Evolutionary conservation across 1,284 basidiomycete species (phyloP).

Genomic region (Baeospora myosura): DNA sequence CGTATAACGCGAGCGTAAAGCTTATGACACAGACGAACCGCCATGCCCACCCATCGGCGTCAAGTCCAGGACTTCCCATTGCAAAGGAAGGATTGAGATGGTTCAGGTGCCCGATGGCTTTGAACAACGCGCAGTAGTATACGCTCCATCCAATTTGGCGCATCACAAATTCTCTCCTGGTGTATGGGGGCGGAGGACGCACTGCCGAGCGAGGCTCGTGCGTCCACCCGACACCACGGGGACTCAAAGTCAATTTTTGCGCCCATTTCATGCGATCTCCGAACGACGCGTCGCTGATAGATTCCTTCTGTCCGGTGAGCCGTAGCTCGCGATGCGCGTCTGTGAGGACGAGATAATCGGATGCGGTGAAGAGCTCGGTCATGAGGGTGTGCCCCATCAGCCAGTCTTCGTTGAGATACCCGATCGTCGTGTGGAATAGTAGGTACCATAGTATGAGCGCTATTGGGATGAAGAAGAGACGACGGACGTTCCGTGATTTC

Average conservation of each 20-base stretch:
- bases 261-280: slow-evolving; percentile 19
- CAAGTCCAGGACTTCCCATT: too few species aligned
- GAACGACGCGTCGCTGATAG: slow-evolving; percentile 15
- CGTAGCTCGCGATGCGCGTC: slow-evolving; percentile 15
- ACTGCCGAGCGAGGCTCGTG: slow-evolving; percentile 17
- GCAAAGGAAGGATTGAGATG: too few species aligned
- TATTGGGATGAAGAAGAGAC: background rate
- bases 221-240: slow-evolving; percentile 20
- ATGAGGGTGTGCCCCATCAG: slow-evolving; percentile 6
- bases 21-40: too few species aligned
- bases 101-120: too few species aligned
- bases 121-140: too few species aligned
- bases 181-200: too few species aligned
- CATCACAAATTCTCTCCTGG: too few species aligned
- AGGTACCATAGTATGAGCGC: background rate
- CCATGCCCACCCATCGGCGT: too few species aligned
- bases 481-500: background rate
- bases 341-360: slow-evolving; percentile 16
- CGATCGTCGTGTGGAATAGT: background rate
- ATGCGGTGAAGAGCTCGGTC: slow-evolving; percentile 11
- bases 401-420: background rate
- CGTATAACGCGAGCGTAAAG: too few species aligned
- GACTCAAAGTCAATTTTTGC: slow-evolving; percentile 14
- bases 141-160: too few species aligned
- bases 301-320: slow-evolving; percentile 7